These are phyloP conservation scores for Penicillium sp. DNA, from an alignment of 2,329 filamentous ascomycete species.

Conservation along the genomic window DNA sequence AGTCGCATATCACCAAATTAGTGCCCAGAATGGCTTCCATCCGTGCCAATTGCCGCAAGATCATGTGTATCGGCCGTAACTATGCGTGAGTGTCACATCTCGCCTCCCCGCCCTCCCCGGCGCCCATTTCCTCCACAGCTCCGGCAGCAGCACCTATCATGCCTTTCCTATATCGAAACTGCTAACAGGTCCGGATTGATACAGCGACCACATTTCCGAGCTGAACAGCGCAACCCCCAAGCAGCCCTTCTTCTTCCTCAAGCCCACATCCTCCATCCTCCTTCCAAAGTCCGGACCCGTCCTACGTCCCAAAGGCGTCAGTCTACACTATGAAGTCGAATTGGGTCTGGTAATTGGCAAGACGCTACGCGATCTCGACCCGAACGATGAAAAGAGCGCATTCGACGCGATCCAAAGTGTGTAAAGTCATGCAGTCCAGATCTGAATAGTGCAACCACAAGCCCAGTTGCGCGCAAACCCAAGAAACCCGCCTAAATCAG, in stretches of 20 bases:
- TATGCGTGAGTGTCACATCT: constrained; percentile 69
- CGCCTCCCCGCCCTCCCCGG: not conserved
- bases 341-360: constrained; percentile 85
- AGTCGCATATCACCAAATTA: constrained; percentile 23
- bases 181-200: constrained; percentile 6
- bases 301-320: constrained; percentile 75
- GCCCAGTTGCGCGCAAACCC: not conserved
- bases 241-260: constrained; percentile 98
- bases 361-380: constrained; percentile 68
- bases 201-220: constrained; percentile 86
- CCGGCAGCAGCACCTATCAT: not conserved
- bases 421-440: constrained; percentile 6
- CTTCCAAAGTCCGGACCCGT: constrained; percentile 74
- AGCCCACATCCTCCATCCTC: constrained; percentile 83
- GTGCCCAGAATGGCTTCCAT: constrained; percentile 44
- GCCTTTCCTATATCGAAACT: not conserved
- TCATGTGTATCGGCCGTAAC: constrained; percentile 92
- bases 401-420: constrained; percentile 75
- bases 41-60: constrained; percentile 60
- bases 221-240: constrained; percentile 82
- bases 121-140: not conserved
- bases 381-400: constrained; percentile 69
- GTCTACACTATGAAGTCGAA: constrained; percentile 93
- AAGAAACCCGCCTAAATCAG: not conserved
- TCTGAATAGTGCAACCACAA: not conserved